Conservation (phyloP, 352 stramenopile species). For the Phytophthora niederhauseri region DNA sequence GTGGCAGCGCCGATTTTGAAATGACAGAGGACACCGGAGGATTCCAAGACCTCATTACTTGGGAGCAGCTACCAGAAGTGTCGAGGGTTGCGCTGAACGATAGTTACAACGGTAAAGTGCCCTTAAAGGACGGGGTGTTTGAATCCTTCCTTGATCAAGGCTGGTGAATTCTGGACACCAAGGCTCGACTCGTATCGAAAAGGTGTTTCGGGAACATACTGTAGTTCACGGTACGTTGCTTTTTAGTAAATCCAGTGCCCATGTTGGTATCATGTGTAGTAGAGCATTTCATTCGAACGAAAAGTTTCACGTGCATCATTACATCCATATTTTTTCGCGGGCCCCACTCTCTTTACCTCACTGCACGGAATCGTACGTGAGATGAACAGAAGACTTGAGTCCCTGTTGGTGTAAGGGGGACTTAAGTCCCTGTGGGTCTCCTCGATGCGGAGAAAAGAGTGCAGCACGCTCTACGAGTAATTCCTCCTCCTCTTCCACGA, state of each 20-base stretch:
- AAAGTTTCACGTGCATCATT: neutral
- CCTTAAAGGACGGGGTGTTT: neutral
- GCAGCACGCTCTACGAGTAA: constrained; percentile 24
- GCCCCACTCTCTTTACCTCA: neutral
- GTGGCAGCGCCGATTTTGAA: neutral
- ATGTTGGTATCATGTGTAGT: too few relatives aligned
- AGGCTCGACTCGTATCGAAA: neutral
- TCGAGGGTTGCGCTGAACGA: neutral
- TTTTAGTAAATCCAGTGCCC: too few relatives aligned
- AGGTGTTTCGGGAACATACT: neutral
- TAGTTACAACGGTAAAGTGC: neutral
- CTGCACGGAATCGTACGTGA: constrained; percentile 27
- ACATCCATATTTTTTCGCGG: neutral
- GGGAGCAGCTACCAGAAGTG: neutral
- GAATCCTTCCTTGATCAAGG: neutral
- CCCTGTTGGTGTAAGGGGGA: constrained; percentile 20
- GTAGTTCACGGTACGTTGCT: too few relatives aligned
- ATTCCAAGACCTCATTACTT: neutral
- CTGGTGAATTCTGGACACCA: neutral
- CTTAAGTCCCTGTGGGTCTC: constrained; percentile 28
- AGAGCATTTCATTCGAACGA: neutral
- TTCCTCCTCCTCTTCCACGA: constrained; percentile 15
- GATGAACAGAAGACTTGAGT: constrained; percentile 21
- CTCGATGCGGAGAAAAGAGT: constrained; percentile 32
- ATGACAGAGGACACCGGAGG: neutral